Conservation (phyloP, 768 basidiomycete species). For the Pleurotus cornucopiae region DNA sequence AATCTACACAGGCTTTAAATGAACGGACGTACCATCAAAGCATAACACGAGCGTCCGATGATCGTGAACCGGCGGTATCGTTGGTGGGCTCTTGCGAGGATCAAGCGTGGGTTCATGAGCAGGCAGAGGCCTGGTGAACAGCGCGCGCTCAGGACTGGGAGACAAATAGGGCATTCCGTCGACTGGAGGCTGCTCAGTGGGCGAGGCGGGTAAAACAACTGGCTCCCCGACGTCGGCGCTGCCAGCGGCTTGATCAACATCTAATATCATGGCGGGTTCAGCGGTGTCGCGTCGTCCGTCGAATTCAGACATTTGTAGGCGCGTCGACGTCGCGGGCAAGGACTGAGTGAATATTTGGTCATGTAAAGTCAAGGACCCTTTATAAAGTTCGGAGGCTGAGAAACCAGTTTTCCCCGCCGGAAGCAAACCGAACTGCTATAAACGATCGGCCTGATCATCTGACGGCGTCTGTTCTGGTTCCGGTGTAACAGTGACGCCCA, state of each 20-base stretch:
- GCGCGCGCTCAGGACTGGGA: background rate
- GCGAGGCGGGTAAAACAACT: too few species aligned
- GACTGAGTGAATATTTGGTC: background rate
- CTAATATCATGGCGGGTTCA: background rate
- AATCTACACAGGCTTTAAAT: background rate
- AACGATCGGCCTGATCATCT: background rate
- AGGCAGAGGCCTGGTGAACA: constrained; percentile 5
- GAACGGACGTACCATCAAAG: constrained; percentile 38
- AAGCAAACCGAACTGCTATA: background rate
- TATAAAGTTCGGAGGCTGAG: background rate
- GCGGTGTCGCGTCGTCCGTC: background rate
- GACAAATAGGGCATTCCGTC: constrained; percentile 1
- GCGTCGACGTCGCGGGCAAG: background rate
- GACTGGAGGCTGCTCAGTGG: background rate
- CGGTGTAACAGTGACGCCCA: too few species aligned
- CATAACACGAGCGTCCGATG: constrained; percentile 46
- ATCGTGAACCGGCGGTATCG: constrained; percentile 37
- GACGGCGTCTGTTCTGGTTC: background rate
- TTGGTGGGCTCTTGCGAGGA: constrained; percentile 16
- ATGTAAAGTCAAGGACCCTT: background rate
- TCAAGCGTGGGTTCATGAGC: constrained; percentile 16
- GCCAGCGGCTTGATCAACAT: background rate
- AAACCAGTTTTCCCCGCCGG: background rate
- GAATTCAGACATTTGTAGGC: background rate
- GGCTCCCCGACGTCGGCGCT: too few species aligned